Evolutionary conservation across 805 yeast genomes (phyloP), one percentile per base, ranked within the genome.

Genomic region (Priceomyces medius): DNA sequence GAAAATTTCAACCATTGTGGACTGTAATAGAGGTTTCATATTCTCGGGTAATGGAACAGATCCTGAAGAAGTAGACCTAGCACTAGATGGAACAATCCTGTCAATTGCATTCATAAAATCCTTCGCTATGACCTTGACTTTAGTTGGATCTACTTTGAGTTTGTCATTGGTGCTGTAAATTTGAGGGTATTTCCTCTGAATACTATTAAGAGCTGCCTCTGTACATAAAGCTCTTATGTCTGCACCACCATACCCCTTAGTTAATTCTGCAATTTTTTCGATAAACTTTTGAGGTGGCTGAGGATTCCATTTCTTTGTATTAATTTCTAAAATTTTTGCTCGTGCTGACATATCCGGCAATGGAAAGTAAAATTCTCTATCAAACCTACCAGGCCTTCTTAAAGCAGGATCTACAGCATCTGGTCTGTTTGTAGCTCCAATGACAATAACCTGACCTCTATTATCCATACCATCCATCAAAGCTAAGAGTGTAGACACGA

Each of bases 401-500:
- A 93, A 72, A 0, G 99, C 99, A 1, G 99, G 97, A 63, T 93
- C 99, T n/a, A 93, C 87, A 0, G 97, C 86, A 64, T 93, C 98
- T 0, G 99, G 99, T 56, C 99, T 73, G 64, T 93, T 93, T 0
- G 99, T 93, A 1, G 99, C 99, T 44, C 99, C 99, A 52, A 93
- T 90, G 2, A 93, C 97, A 49, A 93, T 91, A 14, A 93, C 98
- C 59, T 93, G 98, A 6, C 99, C 99, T 59, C 98, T 80, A 52
- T 89, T 89, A 60, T 91, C 98, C 98, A 93, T 93, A 54, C 99
- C 99, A 63, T 93, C 99, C 99, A 93, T 93, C 39, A 93, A 68
- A 0, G 99, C 98, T 48, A 93, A 76, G 54, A 93, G 68, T 0
- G 99, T 93, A 4, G 97, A 89, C 2, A 93, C 99, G 45, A 93